phyloP scores from a whole-genome alignment of 805 yeast genomes.

The Wickerhamomyces subpelliculosus region DNA sequence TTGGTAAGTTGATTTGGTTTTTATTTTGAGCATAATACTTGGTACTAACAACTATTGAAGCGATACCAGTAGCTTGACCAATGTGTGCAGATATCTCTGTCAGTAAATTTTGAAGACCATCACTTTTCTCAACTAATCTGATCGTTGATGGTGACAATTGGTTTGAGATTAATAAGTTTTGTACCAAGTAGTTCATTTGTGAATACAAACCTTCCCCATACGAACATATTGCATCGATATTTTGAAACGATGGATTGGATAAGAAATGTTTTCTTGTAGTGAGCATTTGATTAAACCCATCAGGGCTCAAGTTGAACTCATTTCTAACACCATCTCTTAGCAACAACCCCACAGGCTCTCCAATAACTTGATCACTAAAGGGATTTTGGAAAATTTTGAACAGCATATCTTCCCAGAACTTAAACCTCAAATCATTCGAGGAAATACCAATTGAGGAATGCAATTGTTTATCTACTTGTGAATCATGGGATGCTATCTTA shows the following conservation, averaged over 20 bases:
- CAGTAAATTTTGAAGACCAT: slow-evolving; percentile 34
- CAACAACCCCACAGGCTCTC: slow-evolving; percentile 62
- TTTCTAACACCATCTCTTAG: slow-evolving; percentile 44
- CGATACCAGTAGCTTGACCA: slow-evolving; percentile 75
- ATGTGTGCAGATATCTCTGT: slow-evolving; percentile 70
- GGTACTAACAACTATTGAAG: slow-evolving; percentile 55
- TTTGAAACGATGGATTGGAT: slow-evolving; percentile 37
- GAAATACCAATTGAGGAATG: slow-evolving; percentile 14
- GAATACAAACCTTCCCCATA: slow-evolving; percentile 78
- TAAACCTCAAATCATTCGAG: slow-evolving; percentile 43
- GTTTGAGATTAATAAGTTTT: slow-evolving; percentile 51
- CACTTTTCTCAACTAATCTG: slow-evolving; percentile 38
- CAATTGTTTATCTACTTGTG: slow-evolving; percentile 27
- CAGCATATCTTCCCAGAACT: slow-evolving; percentile 67
- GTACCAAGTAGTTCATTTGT: slow-evolving; percentile 63
- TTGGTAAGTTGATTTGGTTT: slow-evolving; percentile 47
- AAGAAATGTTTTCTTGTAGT: slow-evolving; percentile 51
- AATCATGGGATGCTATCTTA: slow-evolving; percentile 26
- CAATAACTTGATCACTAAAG: slow-evolving; percentile 29
- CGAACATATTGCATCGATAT: slow-evolving; percentile 54
- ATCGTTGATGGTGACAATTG: slow-evolving; percentile 50
- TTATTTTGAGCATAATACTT: slow-evolving; percentile 45
- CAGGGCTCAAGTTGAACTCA: slow-evolving; percentile 43
- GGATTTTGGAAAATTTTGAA: slow-evolving; percentile 37
- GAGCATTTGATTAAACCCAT: slow-evolving; percentile 52